Conservation (phyloP, 495 filamentous ascomycete species). For the Talaromyces nanjingensis region DNA sequence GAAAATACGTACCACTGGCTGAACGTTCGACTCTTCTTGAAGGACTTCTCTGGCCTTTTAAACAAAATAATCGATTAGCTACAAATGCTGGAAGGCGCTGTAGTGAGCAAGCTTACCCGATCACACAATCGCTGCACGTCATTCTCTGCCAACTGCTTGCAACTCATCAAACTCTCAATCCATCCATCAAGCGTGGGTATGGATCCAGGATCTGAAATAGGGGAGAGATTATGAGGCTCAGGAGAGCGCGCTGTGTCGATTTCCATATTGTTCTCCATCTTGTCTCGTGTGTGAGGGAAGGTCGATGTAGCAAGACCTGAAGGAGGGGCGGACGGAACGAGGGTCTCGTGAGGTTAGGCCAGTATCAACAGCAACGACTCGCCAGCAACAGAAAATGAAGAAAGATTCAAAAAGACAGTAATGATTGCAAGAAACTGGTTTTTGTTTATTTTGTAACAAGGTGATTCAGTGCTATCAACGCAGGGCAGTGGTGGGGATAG, state of each 20-base stretch:
- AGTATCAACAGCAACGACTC: not conserved
- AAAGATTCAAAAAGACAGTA: constrained; percentile 17
- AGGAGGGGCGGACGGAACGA: constrained; percentile 23
- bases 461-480: not conserved
- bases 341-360: constrained; percentile 31
- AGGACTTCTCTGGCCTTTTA: constrained; percentile 86
- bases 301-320: constrained; percentile 20
- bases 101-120: constrained; percentile 59
- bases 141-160: constrained; percentile 91
- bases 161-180: constrained; percentile 97
- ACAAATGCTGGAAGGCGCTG: not conserved
- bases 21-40: constrained; percentile 95
- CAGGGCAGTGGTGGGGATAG: not conserved
- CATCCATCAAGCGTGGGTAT: constrained; percentile 94
- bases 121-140: constrained; percentile 97
- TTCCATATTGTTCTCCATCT: constrained; percentile 98
- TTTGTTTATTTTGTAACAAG: constrained; percentile 14
- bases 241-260: constrained; percentile 72
- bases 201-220: constrained; percentile 71
- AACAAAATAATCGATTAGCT: not conserved
- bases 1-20: constrained; percentile 79
- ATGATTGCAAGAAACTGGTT: constrained; percentile 15
- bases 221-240: constrained; percentile 68
- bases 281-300: constrained; percentile 21
- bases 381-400: constrained; percentile 10